phyloP scores from a whole-genome alignment of 805 yeast species.

The Metschnikowia aberdeeniae region DNA sequence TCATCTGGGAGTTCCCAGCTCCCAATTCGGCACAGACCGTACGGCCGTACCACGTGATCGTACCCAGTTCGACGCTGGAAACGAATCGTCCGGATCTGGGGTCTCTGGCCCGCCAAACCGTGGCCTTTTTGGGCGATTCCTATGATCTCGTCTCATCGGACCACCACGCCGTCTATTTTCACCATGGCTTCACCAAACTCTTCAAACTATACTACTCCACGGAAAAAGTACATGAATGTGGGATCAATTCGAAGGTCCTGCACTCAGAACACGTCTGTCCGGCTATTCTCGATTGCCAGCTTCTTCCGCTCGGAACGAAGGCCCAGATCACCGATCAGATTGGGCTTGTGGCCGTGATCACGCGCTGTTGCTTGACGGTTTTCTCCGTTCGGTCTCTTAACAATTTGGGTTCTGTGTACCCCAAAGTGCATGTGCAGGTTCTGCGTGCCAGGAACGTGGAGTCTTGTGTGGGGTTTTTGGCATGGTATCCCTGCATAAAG shows the following conservation, averaged over 20 bases:
- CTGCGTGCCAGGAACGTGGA: conserved; percentile 41
- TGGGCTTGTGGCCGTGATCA: conserved; percentile 59
- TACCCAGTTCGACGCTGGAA: no score
- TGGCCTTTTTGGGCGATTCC: conserved; percentile 28
- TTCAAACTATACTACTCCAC: conserved; percentile 41
- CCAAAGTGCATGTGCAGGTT: conserved; percentile 50
- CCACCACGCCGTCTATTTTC: conserved; percentile 49
- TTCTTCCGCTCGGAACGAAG: conserved; percentile 59
- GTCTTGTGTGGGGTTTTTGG: conserved; percentile 40
- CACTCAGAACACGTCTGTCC: conserved; percentile 26
- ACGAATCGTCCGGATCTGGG: background rate
- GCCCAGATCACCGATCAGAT: conserved; percentile 51
- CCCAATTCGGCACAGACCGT: background rate
- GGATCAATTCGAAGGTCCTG: conserved; percentile 36
- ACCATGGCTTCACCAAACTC: conserved; percentile 58
- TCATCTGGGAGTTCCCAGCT: conserved; percentile 56
- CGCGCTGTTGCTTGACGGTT: conserved; percentile 46
- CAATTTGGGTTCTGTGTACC: conserved; percentile 20
- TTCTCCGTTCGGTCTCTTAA: conserved; percentile 50
- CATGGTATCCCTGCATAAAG: conserved; percentile 58
- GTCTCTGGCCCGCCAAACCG: conserved; percentile 14
- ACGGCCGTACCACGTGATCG: conserved; percentile 14
- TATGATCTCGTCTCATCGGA: conserved; percentile 32
- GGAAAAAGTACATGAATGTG: background rate
- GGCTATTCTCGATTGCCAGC: conserved; percentile 32